Evolutionary conservation across 192 early-diverging fungal genomes (phyloP).

Genomic region (Coemansia sp.): DNA sequence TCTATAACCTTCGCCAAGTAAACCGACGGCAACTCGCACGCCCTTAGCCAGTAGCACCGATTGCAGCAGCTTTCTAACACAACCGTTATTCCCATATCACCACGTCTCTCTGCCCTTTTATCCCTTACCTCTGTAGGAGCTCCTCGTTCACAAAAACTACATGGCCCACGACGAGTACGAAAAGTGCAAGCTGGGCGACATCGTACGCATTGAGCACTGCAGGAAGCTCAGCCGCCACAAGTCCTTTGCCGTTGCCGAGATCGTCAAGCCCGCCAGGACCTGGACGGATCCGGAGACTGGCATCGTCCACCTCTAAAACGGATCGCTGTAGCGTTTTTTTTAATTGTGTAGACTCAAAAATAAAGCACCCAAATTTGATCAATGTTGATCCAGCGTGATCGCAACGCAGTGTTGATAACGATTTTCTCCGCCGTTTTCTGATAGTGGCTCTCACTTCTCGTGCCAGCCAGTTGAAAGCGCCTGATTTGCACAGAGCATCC

Average conservation of each 20-base stretch:
- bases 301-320: conserved; percentile 30
- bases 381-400: no score
- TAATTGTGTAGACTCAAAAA: no score
- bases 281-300: conserved; percentile 53
- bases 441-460: no score
- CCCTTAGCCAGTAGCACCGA: neutral
- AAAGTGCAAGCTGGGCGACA: conserved; percentile 80
- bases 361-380: no score
- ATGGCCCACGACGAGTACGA: conserved; percentile 83
- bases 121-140: conserved; percentile 56
- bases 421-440: no score
- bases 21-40: neutral
- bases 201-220: conserved; percentile 89
- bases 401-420: no score
- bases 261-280: conserved; percentile 54
- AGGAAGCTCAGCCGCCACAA: conserved; percentile 83
- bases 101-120: no score
- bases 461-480: no score
- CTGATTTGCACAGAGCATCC: no score
- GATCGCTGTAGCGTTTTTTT: no score
- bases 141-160: conserved; percentile 80
- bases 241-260: conserved; percentile 83
- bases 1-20: neutral
- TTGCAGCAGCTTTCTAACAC: neutral
- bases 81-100: no score